Conservation (phyloP, 1,139 yeast genomes). For the Candida albicans region DNA sequence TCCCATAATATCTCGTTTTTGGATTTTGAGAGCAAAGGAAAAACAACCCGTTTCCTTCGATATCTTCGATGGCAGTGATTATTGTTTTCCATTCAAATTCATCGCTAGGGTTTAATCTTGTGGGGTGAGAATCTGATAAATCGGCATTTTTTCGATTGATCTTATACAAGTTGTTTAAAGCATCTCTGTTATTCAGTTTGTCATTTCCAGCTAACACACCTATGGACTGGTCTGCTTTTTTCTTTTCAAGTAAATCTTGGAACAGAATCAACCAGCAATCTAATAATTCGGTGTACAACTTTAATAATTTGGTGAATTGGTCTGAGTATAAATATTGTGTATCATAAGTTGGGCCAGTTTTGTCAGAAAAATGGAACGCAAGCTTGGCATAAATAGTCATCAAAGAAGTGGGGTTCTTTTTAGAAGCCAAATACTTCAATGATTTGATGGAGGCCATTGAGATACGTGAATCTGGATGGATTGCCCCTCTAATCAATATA, state of each 20-base stretch:
- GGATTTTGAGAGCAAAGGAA: constrained; percentile 89
- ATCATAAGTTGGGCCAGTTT: constrained; percentile 45
- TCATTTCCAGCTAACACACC: constrained; percentile 34
- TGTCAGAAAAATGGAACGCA: constrained; percentile 79
- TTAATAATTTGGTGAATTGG: constrained; percentile 60
- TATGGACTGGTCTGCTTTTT: constrained; percentile 18
- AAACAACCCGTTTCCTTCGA: constrained; percentile 93
- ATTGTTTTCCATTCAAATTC: constrained; percentile 77
- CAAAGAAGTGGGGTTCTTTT: constrained; percentile 68
- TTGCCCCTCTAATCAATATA: constrained; percentile 70
- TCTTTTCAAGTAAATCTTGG: constrained; percentile 24
- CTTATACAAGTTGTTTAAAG: constrained; percentile 45
- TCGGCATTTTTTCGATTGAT: constrained; percentile 42
- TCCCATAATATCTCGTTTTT: constrained; percentile 69
- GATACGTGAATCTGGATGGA: constrained; percentile 63
- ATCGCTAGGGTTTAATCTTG: constrained; percentile 47
- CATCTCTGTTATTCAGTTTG: constrained; percentile 41
- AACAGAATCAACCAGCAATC: constrained; percentile 79
- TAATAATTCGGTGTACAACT: constrained; percentile 73
- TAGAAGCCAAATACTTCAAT: constrained; percentile 63
- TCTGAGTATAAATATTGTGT: constrained; percentile 54
- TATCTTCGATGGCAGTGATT: constrained; percentile 84
- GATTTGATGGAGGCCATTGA: constrained; percentile 64
- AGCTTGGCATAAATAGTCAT: constrained; percentile 75
- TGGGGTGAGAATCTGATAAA: constrained; percentile 22